phyloP scores from a whole-genome alignment of 2,329 filamentous ascomycete genomes.

The Karstenula rhodostoma region DNA sequence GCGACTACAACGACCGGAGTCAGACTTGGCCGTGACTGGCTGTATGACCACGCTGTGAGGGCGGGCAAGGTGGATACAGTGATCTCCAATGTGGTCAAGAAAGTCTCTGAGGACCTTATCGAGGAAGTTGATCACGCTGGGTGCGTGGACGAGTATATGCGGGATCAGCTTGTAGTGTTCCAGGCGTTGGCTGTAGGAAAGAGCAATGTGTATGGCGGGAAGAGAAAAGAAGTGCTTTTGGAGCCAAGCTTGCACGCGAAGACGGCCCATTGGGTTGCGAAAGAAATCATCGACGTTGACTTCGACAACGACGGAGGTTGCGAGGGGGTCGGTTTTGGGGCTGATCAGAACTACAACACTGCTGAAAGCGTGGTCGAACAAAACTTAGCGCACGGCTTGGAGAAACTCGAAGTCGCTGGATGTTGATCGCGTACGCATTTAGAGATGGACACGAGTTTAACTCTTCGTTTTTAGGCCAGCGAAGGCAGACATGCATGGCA shows the following conservation, averaged over 20 bases:
- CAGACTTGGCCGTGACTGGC: constrained; percentile 60
- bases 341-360: neutral
- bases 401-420: neutral
- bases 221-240: constrained; percentile 28
- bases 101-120: constrained; percentile 56
- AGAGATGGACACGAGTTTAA: neutral
- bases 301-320: constrained; percentile 50
- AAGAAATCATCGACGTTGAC: constrained; percentile 47
- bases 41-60: constrained; percentile 51
- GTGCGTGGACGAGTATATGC: constrained; percentile 63
- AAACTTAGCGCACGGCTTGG: neutral
- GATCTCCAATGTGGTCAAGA: constrained; percentile 50
- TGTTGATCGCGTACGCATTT: neutral
- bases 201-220: constrained; percentile 46
- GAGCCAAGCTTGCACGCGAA: constrained; percentile 54
- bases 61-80: constrained; percentile 33
- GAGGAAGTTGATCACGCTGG: constrained; percentile 57
- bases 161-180: constrained; percentile 68
- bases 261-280: constrained; percentile 57
- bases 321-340: constrained; percentile 45
- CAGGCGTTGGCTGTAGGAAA: constrained; percentile 61
- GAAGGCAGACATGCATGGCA: neutral
- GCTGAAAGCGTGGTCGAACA: neutral
- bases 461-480: neutral
- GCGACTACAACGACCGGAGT: constrained; percentile 59